phyloP scores from a whole-genome alignment of 2,329 filamentous ascomycete genomes.

The Aspergillus sergii region DNA sequence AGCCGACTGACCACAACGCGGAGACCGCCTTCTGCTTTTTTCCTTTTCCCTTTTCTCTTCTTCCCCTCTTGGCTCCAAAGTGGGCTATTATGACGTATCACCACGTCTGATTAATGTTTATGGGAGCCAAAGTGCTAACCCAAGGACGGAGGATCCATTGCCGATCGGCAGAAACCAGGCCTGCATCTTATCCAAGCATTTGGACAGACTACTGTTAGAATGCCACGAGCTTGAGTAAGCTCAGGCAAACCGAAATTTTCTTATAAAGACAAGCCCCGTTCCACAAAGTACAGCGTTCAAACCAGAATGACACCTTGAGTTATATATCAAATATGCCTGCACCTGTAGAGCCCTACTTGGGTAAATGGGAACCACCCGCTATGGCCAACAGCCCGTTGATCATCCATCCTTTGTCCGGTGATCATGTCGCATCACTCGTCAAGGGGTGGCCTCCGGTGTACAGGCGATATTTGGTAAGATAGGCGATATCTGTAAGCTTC shows the following conservation, averaged over 20 bases:
- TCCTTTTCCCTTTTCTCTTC: not conserved
- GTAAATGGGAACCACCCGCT: not conserved
- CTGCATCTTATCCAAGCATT: not conserved
- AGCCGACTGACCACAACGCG: not conserved
- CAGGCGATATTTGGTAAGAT: not conserved
- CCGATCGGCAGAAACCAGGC: not conserved
- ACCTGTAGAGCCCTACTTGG: not conserved
- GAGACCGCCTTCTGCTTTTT: not conserved
- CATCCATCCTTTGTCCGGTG: constrained; percentile 10
- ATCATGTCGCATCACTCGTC: constrained; percentile 9
- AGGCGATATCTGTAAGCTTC: not conserved
- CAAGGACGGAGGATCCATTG: not conserved
- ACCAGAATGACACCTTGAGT: not conserved
- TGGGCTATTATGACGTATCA: not conserved
- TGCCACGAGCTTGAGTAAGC: not conserved
- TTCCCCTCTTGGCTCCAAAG: not conserved
- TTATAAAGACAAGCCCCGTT: not conserved
- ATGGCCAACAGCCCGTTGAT: not conserved
- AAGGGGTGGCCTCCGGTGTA: not conserved
- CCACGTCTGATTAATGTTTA: not conserved
- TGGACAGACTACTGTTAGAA: not conserved
- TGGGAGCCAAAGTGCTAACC: not conserved
- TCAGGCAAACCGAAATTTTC: not conserved
- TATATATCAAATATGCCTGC: not conserved
- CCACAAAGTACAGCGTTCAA: not conserved